A percentile compares a stretch with the other conserved stretches of the same genome.
Evolutionary conservation across 306 rosid species (phyloP).

Genomic region (Arachis hypogaea): DNA sequence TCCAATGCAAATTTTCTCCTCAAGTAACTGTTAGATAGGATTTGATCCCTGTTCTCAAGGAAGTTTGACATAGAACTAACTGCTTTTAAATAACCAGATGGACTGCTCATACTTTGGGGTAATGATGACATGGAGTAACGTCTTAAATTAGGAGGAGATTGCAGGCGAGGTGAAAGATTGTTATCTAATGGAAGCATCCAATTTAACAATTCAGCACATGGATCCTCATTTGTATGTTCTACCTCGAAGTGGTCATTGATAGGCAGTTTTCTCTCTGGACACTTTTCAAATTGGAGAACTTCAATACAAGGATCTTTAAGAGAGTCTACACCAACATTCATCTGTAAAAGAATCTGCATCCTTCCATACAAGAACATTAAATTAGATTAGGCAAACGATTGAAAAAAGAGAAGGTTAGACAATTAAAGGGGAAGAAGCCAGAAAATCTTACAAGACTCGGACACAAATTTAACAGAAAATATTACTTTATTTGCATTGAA

Average conservation of each 20-base stretch:
- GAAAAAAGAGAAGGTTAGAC: constrained; percentile 10
- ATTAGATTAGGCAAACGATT: constrained; percentile 49
- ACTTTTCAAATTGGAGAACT: constrained; percentile 92
- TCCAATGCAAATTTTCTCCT: constrained; percentile 56
- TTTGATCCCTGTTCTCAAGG: constrained; percentile 75
- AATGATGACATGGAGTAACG: constrained; percentile 97
- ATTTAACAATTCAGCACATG: constrained; percentile 77
- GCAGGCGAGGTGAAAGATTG: constrained; percentile 53
- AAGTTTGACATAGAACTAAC: constrained; percentile 80
- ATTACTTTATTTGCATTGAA: constrained; percentile 9
- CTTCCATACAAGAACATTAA: constrained; percentile 71
- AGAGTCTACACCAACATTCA: constrained; percentile 71
- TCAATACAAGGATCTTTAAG: constrained; percentile 84
- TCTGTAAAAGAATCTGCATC: constrained; percentile 95
- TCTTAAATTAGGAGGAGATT: constrained; percentile 69
- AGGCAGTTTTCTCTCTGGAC: constrained; percentile 52
- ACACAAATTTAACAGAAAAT: constrained; percentile 11
- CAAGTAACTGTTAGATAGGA: constrained; percentile 55
- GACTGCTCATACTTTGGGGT: constrained; percentile 63
- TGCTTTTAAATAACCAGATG: constrained; percentile 63
- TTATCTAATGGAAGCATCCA: constrained; percentile 96
- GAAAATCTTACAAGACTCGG: constrained; percentile 10
- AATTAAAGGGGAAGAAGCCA: neutral
- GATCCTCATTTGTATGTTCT: constrained; percentile 59
- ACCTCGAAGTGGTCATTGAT: constrained; percentile 48